Conservation (phyloP, 106 monocot genomes). For the Ottelia alismoides region DNA sequence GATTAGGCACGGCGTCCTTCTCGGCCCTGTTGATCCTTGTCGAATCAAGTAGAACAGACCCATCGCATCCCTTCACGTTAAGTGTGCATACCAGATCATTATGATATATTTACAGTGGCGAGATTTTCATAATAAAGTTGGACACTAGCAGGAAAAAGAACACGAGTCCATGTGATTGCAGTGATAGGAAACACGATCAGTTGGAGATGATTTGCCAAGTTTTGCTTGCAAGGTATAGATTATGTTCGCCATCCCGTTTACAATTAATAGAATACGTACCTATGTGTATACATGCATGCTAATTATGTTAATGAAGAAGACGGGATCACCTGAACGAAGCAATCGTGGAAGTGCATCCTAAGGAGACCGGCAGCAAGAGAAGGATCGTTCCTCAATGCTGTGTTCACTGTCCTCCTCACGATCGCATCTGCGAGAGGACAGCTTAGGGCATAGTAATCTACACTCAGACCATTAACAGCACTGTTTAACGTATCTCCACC, state of each 20-base stretch:
- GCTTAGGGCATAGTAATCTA: conserved; percentile 36
- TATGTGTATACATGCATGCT: too few species aligned
- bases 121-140: too few species aligned
- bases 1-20: conserved; percentile 69
- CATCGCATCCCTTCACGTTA: conserved; percentile 97
- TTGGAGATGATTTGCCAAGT: too few species aligned
- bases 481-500: conserved; percentile 1
- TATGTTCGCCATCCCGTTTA: too few species aligned
- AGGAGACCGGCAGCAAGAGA: conserved; percentile 64
- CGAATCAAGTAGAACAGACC: conserved; percentile 63
- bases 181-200: too few species aligned
- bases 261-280: too few species aligned
- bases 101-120: too few species aligned
- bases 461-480: conserved; percentile 23
- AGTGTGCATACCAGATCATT: too few species aligned
- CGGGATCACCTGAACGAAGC: conserved; percentile 88
- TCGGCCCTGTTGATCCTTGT: conserved; percentile 50
- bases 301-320: too few species aligned
- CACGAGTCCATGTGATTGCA: too few species aligned
- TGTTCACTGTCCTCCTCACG: conserved; percentile 33
- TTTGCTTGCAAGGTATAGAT: too few species aligned
- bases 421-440: conserved; percentile 57
- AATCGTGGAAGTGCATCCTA: conserved; percentile 89
- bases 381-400: conserved; percentile 52
- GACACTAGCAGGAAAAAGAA: too few species aligned